phyloP scores from a whole-genome alignment of 2,329 filamentous ascomycete genomes.

The Talaromyces sp. region DNA sequence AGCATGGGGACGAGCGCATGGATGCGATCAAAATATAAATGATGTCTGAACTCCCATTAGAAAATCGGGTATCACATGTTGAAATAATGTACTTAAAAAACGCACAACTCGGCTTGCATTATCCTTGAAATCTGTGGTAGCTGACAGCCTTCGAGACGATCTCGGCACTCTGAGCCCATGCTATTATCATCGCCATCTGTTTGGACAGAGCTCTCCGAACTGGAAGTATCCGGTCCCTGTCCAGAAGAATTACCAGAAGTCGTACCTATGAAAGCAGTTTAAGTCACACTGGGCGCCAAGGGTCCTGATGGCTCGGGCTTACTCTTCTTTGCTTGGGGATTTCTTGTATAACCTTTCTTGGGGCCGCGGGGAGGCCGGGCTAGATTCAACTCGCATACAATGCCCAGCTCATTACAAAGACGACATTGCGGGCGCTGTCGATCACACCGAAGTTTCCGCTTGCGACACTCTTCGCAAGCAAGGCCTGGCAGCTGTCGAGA shows the following conservation, averaged over 20 bases:
- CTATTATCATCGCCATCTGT: neutral
- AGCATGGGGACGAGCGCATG: constrained; percentile 29
- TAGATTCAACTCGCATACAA: constrained; percentile 25
- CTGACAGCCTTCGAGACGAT: neutral
- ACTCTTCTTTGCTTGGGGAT: neutral
- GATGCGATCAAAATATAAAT: constrained; percentile 32
- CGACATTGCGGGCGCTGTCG: constrained; percentile 26
- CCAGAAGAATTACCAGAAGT: neutral
- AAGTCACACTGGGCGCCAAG: neutral
- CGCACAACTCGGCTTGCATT: neutral
- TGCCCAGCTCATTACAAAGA: constrained; percentile 27
- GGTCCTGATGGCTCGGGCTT: neutral
- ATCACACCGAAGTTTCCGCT: constrained; percentile 30
- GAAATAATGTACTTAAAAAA: neutral
- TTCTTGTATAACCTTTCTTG: constrained; percentile 25
- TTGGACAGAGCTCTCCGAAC: constrained; percentile 4
- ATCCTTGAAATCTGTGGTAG: neutral
- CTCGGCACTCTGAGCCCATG: neutral
- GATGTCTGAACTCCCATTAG: constrained; percentile 21
- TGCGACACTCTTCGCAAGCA: constrained; percentile 31
- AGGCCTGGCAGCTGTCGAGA: constrained; percentile 25
- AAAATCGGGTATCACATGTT: neutral
- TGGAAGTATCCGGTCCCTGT: neutral
- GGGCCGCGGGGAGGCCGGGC: constrained; percentile 26
- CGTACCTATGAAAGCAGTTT: neutral